Conservation (phyloP, 345 rosid genomes). For the Physaria fendleri region DNA sequence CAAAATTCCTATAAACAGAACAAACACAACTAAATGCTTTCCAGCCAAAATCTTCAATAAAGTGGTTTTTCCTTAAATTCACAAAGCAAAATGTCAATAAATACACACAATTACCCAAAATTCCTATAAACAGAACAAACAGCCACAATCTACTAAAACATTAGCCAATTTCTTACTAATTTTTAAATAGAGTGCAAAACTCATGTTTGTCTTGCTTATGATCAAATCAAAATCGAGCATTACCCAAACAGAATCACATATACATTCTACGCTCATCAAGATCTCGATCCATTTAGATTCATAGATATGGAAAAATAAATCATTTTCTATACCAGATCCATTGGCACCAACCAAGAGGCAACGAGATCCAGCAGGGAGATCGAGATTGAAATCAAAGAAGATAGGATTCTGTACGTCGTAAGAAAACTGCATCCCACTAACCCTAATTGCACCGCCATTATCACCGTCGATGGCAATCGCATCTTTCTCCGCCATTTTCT, state of each 20-base stretch:
- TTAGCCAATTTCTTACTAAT: too few relatives aligned
- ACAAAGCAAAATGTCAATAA: too few relatives aligned
- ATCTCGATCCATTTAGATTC: neutral
- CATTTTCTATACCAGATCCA: slow-evolving; percentile 78
- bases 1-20: too few relatives aligned
- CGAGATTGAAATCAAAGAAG: slow-evolving; percentile 67
- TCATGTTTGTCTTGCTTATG: too few relatives aligned
- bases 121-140: too few relatives aligned
- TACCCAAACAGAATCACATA: neutral
- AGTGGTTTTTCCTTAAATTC: slow-evolving; percentile 92
- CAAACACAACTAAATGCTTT: slow-evolving; percentile 89
- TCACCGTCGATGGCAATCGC: slow-evolving; percentile 2
- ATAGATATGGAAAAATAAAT: neutral
- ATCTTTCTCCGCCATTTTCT: slow-evolving; percentile 34
- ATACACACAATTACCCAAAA: too few relatives aligned
- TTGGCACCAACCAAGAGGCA: slow-evolving; percentile 95
- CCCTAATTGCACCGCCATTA: slow-evolving; percentile 41
- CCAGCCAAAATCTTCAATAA: slow-evolving; percentile 80
- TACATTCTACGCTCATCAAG: neutral
- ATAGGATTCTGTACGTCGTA: slow-evolving; percentile 59
- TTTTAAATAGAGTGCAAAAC: too few relatives aligned
- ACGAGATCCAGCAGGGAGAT: slow-evolving; percentile 73
- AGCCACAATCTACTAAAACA: slow-evolving; percentile 69
- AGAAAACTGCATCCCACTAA: slow-evolving; percentile 77
- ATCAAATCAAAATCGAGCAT: neutral